phyloP scores from a whole-genome alignment of 2,329 filamentous ascomycete species.

The Delphinella strobiligena region DNA sequence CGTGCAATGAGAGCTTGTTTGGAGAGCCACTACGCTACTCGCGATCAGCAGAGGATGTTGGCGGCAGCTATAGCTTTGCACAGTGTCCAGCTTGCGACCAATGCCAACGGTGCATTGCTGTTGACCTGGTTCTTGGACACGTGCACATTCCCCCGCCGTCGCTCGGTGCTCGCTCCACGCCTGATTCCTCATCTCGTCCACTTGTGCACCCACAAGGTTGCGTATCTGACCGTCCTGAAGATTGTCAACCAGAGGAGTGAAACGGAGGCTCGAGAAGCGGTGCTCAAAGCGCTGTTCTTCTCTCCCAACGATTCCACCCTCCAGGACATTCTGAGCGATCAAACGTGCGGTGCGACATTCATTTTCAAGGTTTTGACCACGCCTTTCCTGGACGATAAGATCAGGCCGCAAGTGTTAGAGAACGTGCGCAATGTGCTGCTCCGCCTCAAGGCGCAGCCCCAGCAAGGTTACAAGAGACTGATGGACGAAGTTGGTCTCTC shows the following conservation, averaged over 20 bases:
- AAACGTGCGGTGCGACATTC: constrained; percentile 81
- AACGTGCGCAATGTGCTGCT: constrained; percentile 83
- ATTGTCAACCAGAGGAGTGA: constrained; percentile 97
- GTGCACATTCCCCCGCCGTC: constrained; percentile 84
- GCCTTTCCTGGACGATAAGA: constrained; percentile 89
- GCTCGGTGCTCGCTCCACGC: constrained; percentile 81
- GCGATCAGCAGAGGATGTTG: constrained; percentile 90
- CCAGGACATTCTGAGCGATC: constrained; percentile 82
- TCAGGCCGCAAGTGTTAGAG: constrained; percentile 77
- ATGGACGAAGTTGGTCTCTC: constrained; percentile 98
- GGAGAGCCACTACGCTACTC: constrained; percentile 88
- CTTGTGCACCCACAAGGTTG: constrained; percentile 96
- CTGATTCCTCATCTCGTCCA: constrained; percentile 89
- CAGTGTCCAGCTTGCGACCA: constrained; percentile 91
- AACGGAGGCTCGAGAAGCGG: constrained; percentile 77
- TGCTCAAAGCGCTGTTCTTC: constrained; percentile 87
- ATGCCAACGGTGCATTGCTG: constrained; percentile 85
- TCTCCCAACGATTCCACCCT: constrained; percentile 74
- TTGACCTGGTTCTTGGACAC: constrained; percentile 98
- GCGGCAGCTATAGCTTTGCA: constrained; percentile 92
- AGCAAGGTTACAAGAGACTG: constrained; percentile 91
- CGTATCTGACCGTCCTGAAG: constrained; percentile 92
- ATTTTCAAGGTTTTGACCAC: constrained; percentile 99
- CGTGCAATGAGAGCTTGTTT: constrained; percentile 93
- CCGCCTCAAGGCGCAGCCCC: constrained; percentile 83